Percentiles rank a stretch among this genome's conserved stretches.
phyloP scores from a whole-genome alignment of 2,329 filamentous ascomycete species.

The Chaetomiaceae sp. region DNA sequence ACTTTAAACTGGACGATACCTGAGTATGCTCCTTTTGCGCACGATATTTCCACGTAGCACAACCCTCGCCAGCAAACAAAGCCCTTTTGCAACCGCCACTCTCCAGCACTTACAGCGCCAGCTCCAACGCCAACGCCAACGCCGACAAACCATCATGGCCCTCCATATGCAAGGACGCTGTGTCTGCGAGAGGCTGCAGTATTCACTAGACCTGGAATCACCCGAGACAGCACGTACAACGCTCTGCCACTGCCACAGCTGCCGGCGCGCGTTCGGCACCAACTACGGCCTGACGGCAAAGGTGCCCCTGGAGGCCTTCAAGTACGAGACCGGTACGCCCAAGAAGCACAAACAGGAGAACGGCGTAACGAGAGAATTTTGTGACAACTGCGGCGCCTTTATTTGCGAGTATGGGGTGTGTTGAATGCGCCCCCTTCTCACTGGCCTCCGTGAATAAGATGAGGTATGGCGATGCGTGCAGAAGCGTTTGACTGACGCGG shows the following conservation, averaged over 20 bases:
- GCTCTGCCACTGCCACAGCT: constrained; percentile 34
- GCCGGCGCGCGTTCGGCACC: constrained; percentile 33
- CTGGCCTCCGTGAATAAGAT: too few relatives aligned
- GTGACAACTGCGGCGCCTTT: constrained; percentile 31
- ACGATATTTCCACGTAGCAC: too few relatives aligned
- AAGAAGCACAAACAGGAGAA: constrained; percentile 32
- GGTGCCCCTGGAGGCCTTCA: constrained; percentile 29
- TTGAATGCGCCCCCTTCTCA: neutral
- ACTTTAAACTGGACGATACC: too few relatives aligned
- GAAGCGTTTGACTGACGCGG: too few relatives aligned
- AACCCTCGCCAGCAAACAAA: too few relatives aligned
- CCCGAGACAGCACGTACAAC: constrained; percentile 30
- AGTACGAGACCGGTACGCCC: constrained; percentile 27
- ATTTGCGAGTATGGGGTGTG: constrained; percentile 34
- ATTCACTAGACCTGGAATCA: constrained; percentile 28
- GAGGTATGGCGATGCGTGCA: too few relatives aligned
- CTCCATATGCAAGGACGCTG: constrained; percentile 23
- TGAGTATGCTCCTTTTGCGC: too few relatives aligned
- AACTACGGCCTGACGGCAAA: constrained; percentile 35
- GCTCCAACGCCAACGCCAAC: neutral
- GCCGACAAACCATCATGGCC: neutral
- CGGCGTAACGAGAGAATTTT: constrained; percentile 33
- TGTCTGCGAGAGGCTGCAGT: constrained; percentile 27
- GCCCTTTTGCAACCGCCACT: neutral
- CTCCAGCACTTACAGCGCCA: neutral